Conservation (phyloP, 257 asterid species). For the Linderniella brevidens region DNA sequence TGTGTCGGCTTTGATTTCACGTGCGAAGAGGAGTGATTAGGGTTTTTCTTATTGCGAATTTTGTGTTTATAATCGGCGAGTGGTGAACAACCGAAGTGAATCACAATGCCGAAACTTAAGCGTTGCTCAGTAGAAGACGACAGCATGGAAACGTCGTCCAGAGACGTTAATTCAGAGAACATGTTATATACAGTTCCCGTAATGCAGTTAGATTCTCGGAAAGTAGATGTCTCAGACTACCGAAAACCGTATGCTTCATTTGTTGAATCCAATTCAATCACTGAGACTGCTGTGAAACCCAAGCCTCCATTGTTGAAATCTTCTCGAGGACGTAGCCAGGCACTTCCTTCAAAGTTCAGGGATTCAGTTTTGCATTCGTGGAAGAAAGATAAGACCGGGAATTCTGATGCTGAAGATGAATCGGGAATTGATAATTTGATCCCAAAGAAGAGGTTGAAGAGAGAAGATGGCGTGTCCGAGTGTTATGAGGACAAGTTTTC, state of each 20-base stretch:
- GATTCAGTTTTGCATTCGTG: conserved; percentile 55
- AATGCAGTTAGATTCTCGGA: conserved; percentile 25
- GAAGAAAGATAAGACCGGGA: conserved; percentile 42
- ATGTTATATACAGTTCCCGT: conserved; percentile 27
- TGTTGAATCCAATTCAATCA: conserved; percentile 16
- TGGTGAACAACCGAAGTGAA: conserved; percentile 14
- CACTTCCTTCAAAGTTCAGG: conserved; percentile 25
- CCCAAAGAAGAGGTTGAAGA: conserved; percentile 22
- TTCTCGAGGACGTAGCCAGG: conserved; percentile 64
- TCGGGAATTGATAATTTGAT: not conserved
- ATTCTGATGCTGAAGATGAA: conserved; percentile 8
- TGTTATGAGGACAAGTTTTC: conserved; percentile 30
- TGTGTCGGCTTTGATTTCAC: not conserved
- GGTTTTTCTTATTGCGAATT: conserved; percentile 10
- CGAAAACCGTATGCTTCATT: no score
- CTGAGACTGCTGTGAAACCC: conserved; percentile 13
- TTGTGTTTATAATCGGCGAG: conserved; percentile 17
- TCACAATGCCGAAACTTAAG: conserved; percentile 61
- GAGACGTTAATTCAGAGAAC: conserved; percentile 11
- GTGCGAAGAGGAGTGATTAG: conserved; percentile 11
- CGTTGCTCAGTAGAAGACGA: conserved; percentile 30
- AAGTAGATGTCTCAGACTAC: conserved; percentile 18
- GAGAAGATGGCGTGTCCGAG: conserved; percentile 18
- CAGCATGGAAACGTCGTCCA: conserved; percentile 20
- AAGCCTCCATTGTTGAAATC: conserved; percentile 57